Base-by-base conservation (phyloP, 225 moss, liverwort and hornwort genomes). In the Rhytidiadelphus loreus region DNA sequence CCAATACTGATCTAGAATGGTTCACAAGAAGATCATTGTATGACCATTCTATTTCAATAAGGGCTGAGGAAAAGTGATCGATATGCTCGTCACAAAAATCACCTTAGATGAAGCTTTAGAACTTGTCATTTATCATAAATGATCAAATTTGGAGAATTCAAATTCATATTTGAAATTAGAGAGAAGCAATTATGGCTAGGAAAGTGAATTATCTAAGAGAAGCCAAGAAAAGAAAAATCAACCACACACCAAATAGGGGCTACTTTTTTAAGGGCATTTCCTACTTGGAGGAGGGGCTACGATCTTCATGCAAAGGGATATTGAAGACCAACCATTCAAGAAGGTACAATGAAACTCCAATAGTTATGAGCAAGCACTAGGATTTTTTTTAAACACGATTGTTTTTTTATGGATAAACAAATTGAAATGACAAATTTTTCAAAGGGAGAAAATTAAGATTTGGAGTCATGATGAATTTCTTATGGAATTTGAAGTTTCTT, bases 231-330 rank as follows among this genome's bases (percentile, higher is more conserved):
- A 71, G 0, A 0, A 26, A 26, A 71, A 43, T 43, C 26, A 43
- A 26, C 9, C 9, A 37, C 21, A 11, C 20, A 11, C 37, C 15
- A 9, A 72, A 72, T 9, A 72, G 9, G 1, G 1, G 4, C 4
- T 35, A 11, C 4, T 20, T 20, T 19, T 37, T 19, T 66, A 37
- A 1, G 37, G 4, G 20, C 37, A 20, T 37, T 37, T 37, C 28
- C 1, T 20, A 0, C 4, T 15, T 0, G 0, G 33, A 3, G 1
- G 65, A 20, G 0, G 10, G 3, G 9, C 11, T 66, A 37, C 66
- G 20, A 37, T 66, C 12, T 21, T 66, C 3, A 20, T 65, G 6
- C 30, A 30, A 15, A 62, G 8, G 29, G 29, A 4, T 3, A 30
- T 15, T 62, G 16, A 29, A 62, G 30, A 30, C 30, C 29, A 61